These are phyloP conservation scores for Arabis alpina DNA, from an alignment of 345 rosid genomes.

Conservation along the genomic window DNA sequence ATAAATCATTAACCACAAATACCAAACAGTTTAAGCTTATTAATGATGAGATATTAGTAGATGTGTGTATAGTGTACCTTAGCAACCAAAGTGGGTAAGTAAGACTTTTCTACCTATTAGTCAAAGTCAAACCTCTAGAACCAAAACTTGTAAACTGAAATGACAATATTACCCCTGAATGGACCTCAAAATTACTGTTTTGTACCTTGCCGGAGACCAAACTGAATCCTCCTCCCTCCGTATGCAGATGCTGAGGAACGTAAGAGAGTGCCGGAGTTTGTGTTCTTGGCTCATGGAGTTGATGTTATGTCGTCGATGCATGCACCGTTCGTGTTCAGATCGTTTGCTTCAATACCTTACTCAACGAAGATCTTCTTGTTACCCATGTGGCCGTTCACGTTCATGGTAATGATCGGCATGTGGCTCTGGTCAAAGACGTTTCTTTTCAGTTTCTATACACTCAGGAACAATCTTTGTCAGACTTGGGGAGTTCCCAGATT, in stretches of 20 bases:
- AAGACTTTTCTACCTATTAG: slow-evolving; percentile 17
- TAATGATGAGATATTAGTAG: slow-evolving; percentile 15
- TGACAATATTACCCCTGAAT: slow-evolving; percentile 6
- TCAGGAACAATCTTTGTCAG: slow-evolving; percentile 69
- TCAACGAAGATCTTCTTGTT: slow-evolving; percentile 48
- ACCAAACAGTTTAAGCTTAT: slow-evolving; percentile 29
- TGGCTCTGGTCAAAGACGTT: slow-evolving; percentile 86
- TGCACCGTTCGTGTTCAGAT: slow-evolving; percentile 63
- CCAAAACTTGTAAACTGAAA: neutral
- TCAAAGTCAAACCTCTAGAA: slow-evolving; percentile 12
- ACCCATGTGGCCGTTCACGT: slow-evolving; percentile 53
- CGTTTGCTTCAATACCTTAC: slow-evolving; percentile 66
- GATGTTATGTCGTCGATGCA: slow-evolving; percentile 72
- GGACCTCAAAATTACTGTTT: neutral
- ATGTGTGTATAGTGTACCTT: slow-evolving; percentile 19
- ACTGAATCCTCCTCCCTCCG: neutral
- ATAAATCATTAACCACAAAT: neutral
- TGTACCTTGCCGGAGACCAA: too few species aligned
- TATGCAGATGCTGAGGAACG: slow-evolving; percentile 58
- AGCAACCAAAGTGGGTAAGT: slow-evolving; percentile 9
- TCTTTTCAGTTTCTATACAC: slow-evolving; percentile 57
- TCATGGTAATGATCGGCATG: slow-evolving; percentile 56
- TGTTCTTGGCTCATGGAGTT: slow-evolving; percentile 91
- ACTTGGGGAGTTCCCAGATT: slow-evolving; percentile 88
- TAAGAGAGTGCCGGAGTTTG: slow-evolving; percentile 76